Base-by-base conservation (phyloP, 163 green algal species). In the Chlamydomonas reinhardtii region DNA sequence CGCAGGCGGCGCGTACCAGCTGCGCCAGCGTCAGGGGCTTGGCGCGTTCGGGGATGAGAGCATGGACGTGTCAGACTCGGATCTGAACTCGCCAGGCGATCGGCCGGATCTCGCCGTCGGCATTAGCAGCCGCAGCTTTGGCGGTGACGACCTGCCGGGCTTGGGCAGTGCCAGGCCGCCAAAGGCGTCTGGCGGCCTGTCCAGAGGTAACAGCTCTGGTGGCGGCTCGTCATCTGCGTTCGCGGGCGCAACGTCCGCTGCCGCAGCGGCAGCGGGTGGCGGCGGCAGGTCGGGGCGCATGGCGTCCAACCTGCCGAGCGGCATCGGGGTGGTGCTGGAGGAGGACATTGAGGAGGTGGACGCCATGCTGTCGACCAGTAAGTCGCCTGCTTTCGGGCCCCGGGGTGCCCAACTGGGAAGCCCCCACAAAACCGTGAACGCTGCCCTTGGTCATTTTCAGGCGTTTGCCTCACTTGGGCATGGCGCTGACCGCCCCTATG, bases 311-410 rank as follows among this genome's bases (percentile, higher is more conserved):
- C 68, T 81, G 32, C 77, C 84, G 0, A 66, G 48, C 34, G 84
- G 77, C 27, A 31, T 89, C 8, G 84, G 87, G n/a, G 4, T 91
- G 22, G 74, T 91, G 35, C 80, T 91, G 25, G 87, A 91, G 15
- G 87, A 91, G 69, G 87, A 91, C 66, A 74, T 91, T 69, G 87
- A 91, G 43, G 87, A 91, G n/a, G 74, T 86, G 62, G 82, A 87
- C 59, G 70, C 56, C 31, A 73, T 86, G 52, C 52, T 86, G 34
- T 86, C 80, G 25, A 85, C 32, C 27, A 79, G 80, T 85, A n/a
- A 72, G 79, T 56, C n/a, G n/a, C n/a, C n/a, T n/a, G n/a, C n/a
- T n/a, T n/a, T n/a, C n/a, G n/a, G n/a, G n/a, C n/a, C n/a, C n/a
- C n/a, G n/a, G n/a, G n/a, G n/a, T n/a, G n/a, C n/a, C n/a, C n/a